phyloP scores from a whole-genome alignment of 2,329 filamentous ascomycete genomes.

The Sphaceloma murrayae region DNA sequence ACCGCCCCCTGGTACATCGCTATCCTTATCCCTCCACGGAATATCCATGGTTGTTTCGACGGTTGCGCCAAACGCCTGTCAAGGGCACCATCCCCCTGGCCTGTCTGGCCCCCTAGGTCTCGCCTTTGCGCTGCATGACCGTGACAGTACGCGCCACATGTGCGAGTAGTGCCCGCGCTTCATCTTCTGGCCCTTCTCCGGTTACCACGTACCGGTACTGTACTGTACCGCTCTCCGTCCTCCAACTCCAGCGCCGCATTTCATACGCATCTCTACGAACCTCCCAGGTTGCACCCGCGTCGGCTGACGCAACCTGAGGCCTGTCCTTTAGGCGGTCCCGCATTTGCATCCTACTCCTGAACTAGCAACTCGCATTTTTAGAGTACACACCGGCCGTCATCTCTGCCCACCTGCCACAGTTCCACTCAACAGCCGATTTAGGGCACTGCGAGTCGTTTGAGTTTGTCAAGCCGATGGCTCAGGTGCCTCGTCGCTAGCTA shows the following conservation, averaged over 20 bases:
- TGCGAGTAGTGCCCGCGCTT: background rate
- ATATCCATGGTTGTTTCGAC: slow-evolving; percentile 14
- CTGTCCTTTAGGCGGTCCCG: slow-evolving; percentile 15
- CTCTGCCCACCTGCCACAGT: slow-evolving; percentile 5
- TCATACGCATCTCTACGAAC: slow-evolving; percentile 1
- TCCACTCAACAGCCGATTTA: slow-evolving; percentile 11
- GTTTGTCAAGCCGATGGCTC: slow-evolving; percentile 12
- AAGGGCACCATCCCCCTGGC: slow-evolving; percentile 1
- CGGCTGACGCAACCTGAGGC: slow-evolving; percentile 14
- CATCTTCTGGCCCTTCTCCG: slow-evolving; percentile 6
- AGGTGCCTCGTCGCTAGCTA: slow-evolving; percentile 16
- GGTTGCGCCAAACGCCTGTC: slow-evolving; percentile 14
- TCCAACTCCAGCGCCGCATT: slow-evolving; percentile 11
- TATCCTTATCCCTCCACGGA: slow-evolving; percentile 6
- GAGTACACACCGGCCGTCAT: slow-evolving; percentile 8
- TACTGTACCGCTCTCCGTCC: too few species aligned
- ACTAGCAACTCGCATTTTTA: slow-evolving; percentile 15
- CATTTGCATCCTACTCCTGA: slow-evolving; percentile 14
- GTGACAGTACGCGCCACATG: slow-evolving; percentile 12
- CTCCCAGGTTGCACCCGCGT: slow-evolving; percentile 11
- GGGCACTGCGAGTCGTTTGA: slow-evolving; percentile 7
- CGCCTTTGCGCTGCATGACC: slow-evolving; percentile 5
- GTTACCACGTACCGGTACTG: slow-evolving; percentile 14
- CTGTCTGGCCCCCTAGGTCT: slow-evolving; percentile 7
- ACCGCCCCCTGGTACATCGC: background rate